phyloP scores from a whole-genome alignment of 768 basidiomycete genomes.

The Lentinula edodes region DNA sequence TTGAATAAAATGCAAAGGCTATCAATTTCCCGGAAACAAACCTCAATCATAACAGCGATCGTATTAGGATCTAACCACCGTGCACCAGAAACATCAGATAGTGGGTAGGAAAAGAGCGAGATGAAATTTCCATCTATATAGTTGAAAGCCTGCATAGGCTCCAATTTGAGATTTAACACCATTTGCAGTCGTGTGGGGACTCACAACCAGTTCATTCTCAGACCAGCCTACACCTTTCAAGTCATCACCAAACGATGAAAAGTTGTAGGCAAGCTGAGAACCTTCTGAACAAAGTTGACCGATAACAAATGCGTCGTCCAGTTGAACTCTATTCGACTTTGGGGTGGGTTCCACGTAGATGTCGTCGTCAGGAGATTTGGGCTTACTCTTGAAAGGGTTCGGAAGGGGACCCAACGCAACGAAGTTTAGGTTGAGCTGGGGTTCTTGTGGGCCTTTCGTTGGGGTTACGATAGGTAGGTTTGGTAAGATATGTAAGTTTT shows the following conservation, averaged over 20 bases:
- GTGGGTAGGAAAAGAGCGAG: slow-evolving; percentile 21
- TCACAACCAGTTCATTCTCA: slow-evolving; percentile 32
- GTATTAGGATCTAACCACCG: slow-evolving; percentile 33
- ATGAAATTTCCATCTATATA: slow-evolving; percentile 23
- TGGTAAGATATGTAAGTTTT: slow-evolving; percentile 29
- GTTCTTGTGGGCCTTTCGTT: slow-evolving; percentile 22
- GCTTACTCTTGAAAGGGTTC: slow-evolving; percentile 58
- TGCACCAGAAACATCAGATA: slow-evolving; percentile 23
- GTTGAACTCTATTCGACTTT: slow-evolving; percentile 19
- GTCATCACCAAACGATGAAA: slow-evolving; percentile 19
- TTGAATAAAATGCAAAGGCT: not conserved
- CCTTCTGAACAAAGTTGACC: slow-evolving; percentile 26
- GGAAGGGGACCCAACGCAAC: slow-evolving; percentile 39
- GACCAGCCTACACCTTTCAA: slow-evolving; percentile 46
- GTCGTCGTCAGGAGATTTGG: slow-evolving; percentile 40
- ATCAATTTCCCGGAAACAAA: slow-evolving; percentile 11
- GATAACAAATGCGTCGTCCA: slow-evolving; percentile 26
- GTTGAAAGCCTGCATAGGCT: slow-evolving; percentile 30
- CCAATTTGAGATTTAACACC: not conserved
- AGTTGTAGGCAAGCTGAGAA: slow-evolving; percentile 20
- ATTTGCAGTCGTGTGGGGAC: slow-evolving; percentile 6
- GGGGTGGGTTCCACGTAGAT: slow-evolving; percentile 11
- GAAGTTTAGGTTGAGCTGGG: slow-evolving; percentile 13
- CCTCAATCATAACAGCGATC: slow-evolving; percentile 36
- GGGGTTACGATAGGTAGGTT: slow-evolving; percentile 11